Base-by-base conservation (phyloP, 805 yeast genomes). In the Candida peoriensis region DNA sequence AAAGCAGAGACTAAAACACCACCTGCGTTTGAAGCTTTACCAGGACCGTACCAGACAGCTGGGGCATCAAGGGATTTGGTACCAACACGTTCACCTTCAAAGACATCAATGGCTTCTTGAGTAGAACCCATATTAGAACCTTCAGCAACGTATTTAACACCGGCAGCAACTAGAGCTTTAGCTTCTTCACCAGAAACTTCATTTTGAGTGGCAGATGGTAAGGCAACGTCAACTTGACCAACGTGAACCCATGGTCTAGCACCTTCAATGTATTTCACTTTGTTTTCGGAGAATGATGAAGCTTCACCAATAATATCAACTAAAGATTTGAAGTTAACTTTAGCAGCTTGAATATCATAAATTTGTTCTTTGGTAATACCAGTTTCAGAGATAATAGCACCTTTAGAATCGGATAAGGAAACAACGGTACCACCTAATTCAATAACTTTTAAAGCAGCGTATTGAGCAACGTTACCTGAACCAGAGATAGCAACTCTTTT, bases 111-210 rank as follows among this genome's bases (percentile, higher is more conserved):
- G 52, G 98, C 98, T 64, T 90, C 97, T 68, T 84, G 82, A 54
- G 97, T 89, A 52, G 95, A 90, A 61, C 98, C 97, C 98, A 90
- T 90, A 74, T 90, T 90, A 60, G 97, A 90, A 63, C 98, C 98
- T 77, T 90, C 98, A 54, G 98, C 97, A 60, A 90, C 80, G 74
- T 65, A 89, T 68, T 82, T 82, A 66, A 81, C 78, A 59, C 97
- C 97, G 47, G 93, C 83, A 54, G 84, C 89, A 50, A 90, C 80
- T 60, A 90, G 79, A 57, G 90, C 86, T 74, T 83, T 78, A 48
- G 98, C 98, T 74, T 90, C 98, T 48, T 81, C 95, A 59, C 93
- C 96, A 52, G 93, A 78, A 47, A 90, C 90, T 75, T 90, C 98
- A 70, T 90, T 90, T 72, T 90, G 98, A 44, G 98, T 90, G 44